Base-by-base conservation (phyloP, 768 basidiomycete species). In the Porphyrellus cyaneotinctus region DNA sequence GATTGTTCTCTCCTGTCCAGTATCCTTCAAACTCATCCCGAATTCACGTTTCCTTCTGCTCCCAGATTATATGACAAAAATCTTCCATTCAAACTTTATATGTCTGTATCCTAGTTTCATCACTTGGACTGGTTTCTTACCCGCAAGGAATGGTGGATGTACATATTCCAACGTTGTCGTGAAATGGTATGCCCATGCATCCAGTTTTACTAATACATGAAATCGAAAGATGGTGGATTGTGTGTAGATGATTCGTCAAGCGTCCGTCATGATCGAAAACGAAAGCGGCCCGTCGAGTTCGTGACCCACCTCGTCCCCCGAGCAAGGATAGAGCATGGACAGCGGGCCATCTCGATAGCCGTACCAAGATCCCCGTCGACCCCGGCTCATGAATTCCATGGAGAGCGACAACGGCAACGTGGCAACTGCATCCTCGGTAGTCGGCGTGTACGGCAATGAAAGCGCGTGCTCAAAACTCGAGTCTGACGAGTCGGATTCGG, bases 41-140 rank as follows among this genome's bases (percentile, higher is more conserved):
- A 24, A 20, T 33, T 18, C 45, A 33, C 35, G 8, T 33, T 35
- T 28, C 13, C 15, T 18, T 20, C 36, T 63, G 35, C 53, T 54
- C 36, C 47, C 48, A 45, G 18, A 35, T 47, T 52, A 66, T 67
- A 67, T 61, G 65, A 52, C 58, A 60, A 64, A 64, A 66, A 66
- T 68, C 51, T 61, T 32, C 50, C 43, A 31, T 49, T 43, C 38
- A 45, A 51, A 45, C n/a, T 22, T 55, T 58, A 59, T 61, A 58
- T 60, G 54, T 65, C 31, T 70, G 68, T 69, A 70, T 52, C 56
- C 52, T 70, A 71, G 58, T 53, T 39, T 58, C 58, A 46, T 47
- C 49, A 32, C 43, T 38, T 32, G 62, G 58, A 64, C 56, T 44
- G 39, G 43, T 52, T 52, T 46, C 50, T 57, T 62, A 60, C 59